phyloP scores from a whole-genome alignment of 31 red algal species.

The Endocladia muricata region DNA sequence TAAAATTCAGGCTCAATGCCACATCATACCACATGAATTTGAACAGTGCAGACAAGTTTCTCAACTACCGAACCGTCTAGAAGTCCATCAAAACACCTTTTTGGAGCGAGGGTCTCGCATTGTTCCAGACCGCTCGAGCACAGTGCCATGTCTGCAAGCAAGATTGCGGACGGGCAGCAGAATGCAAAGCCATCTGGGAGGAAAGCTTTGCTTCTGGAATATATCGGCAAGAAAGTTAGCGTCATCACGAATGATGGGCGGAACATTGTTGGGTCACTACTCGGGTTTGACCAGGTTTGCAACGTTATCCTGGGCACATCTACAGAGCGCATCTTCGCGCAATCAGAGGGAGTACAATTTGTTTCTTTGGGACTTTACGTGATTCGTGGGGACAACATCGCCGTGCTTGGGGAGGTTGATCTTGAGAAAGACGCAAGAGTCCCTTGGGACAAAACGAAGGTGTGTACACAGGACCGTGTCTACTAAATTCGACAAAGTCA shows the following conservation, averaged over 20 bases:
- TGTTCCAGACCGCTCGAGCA: too few relatives aligned
- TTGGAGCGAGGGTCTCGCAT: too few relatives aligned
- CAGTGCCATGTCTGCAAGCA: conserved; percentile 16
- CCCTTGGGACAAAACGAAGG: conserved; percentile 29
- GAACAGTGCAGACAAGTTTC: too few relatives aligned
- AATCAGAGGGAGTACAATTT: conserved; percentile 18
- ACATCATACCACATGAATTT: too few relatives aligned
- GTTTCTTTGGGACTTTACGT: conserved; percentile 46
- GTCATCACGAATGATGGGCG: conserved; percentile 77
- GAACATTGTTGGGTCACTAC: conserved; percentile 36
- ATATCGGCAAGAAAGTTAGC: conserved; percentile 49
- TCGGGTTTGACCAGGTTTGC: conserved; percentile 69
- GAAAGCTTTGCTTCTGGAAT: conserved; percentile 59
- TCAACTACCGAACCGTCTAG: too few relatives aligned
- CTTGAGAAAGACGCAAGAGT: conserved; percentile 48
- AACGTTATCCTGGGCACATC: conserved; percentile 53
- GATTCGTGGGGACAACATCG: conserved; percentile 73
- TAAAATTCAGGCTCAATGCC: too few relatives aligned
- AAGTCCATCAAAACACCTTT: too few relatives aligned
- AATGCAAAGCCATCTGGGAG: conserved; percentile 9
- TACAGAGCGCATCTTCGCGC: conserved; percentile 58
- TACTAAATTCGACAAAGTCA: neutral
- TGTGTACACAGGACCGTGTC: neutral
- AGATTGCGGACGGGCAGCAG: conserved; percentile 10
- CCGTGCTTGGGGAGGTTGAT: conserved; percentile 62